Evolutionary conservation across 441 rosid genomes (phyloP), one percentile per base, ranked within the genome.

Genomic region (Flueggea neowawraea): DNA sequence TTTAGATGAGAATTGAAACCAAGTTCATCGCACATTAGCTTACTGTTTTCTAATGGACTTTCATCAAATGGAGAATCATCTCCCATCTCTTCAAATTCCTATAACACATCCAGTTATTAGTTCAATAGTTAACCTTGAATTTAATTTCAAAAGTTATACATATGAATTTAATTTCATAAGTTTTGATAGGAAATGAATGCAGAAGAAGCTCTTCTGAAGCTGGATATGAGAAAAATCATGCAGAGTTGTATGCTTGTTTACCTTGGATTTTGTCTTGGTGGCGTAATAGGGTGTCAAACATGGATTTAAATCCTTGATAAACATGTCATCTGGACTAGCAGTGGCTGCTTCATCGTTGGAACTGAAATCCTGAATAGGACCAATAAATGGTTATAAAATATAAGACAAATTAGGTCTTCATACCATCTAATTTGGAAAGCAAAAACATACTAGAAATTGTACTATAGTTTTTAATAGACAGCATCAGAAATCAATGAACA

Each of bases 241-340:
- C 41, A 43, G 13, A 16, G 31, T 7, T 11, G 9, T 17, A 16
- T 43, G 13, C 28, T 13, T 54, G 47, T 22, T 50, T 64, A 89
- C 97, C 97, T 80, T 84, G 43, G 86, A 81, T 61, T 81, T 89
- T 48, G 76, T 79, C 82, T 82, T 87, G 69, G 68, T 87, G 69
- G 68, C 71, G 55, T 68, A 64, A 58, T 72, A 63, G 12, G 97
- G 96, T 12, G 96, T 94, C 62, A 94, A 73, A 60, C 94, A 91
- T 28, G 96, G 97, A 75, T 91, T 94, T 10, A 94, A 72, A 79
- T 94, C 97, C 76, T 84, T 81, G 16, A 84, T 70, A 58, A 89
- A 77, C 79, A 91, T 67, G 69, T 85, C 85, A 77, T 81, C 96
- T 44, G 85, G 89, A 71, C 89, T 87, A 0, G 75, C 89, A n/a